Base-by-base conservation (phyloP, 352 stramenopile genomes). In the Globisporangium acanthophoron region DNA sequence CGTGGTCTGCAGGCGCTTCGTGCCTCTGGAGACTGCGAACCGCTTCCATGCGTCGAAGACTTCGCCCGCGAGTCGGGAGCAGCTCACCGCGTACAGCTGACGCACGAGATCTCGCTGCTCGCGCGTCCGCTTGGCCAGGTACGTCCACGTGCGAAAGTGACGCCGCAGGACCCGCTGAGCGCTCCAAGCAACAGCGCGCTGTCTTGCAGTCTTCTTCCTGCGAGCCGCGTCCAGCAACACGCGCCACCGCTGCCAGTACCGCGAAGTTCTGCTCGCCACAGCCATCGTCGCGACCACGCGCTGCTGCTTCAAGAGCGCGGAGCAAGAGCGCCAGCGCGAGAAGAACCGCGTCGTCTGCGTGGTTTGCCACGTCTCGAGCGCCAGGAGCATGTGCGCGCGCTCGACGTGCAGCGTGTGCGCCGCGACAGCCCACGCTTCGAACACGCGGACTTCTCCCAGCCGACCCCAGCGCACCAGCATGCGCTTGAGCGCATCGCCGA, bases 331-430 rank as follows among this genome's bases (percentile, higher is more conserved):
- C 59, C 59, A 65, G 41, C 18, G 45, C 15, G n/a, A 18, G 20
- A 60, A 56, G 29, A 20, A 52, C 1, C 27, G 46, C 13, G 8
- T 16, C 0, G 12, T 50, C 39, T 65, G 66, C 18, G 20, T 58
- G 9, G 45, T 46, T 5, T 67, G 61, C 73, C 73, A 82, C 46
- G 35, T 65, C 2, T 76, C 52, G 2, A 82, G 69, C 12, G 70
- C 70, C 3, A 58, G 24, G 0, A 79, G 20, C 3, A 58, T 62
- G 8, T 68, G 35, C 24, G 51, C 15, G 0, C 73, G 68, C n/a
- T 53, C 21, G 35, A 47, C 53, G 9, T 62, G 50, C 18, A 50
- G 53, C 6, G 6, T 18, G 27, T 54, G 24, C 21, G 50, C 59
- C 2, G 46, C 41, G 2, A n/a, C 11, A 13, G 15, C 31, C 70